Base-by-base conservation (phyloP, 2,329 filamentous ascomycete species). In the Rachicladosporium sp. region DNA sequence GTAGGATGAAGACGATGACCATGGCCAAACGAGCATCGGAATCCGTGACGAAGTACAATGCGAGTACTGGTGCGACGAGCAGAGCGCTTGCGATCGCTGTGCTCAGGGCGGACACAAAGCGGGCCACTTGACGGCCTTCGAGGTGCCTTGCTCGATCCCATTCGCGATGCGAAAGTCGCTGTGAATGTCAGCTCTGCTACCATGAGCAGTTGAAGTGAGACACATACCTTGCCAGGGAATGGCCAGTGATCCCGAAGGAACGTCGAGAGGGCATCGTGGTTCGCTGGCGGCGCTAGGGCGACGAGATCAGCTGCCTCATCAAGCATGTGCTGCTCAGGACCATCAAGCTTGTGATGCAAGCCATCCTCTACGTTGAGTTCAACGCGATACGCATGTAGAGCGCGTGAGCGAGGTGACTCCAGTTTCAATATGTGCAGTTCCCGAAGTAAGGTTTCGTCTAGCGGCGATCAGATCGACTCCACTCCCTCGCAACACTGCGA, bases 31-130 rank as follows among this genome's bases (percentile, higher is more conserved):
- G 15, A 13, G 33, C 36, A 35, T 36, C 33, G 13, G 38, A 36
- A 31, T 29, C 12, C 32, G 10, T 36, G 6, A 41, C 33, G 11
- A 41, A 39, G 32, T 44, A 44, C 30, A 43, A 13, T 2, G 39
- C 39, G 10, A 46, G n/a, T 6, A 46, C 44, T 7, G 42, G 37
- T 2, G 42, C 44, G 5, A 41, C 31, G 5, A 46, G 33, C 10
- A 46, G 38, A 10, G 38, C 15, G 11, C 23, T 35, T 8, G 43
- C 40, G 15, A 45, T 27, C n/a, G 35, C 13, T 6, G 36, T 36
- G 40, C 43, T 45, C 11, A 45, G 12, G 7, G 23, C 33, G 7
- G 30, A 33, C 2, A 42, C 35, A 10, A 44, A 10, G 9, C 21
- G 23, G 10, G 33, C 23, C 7, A 44, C 21, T n/a, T 34, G 23